phyloP scores from a whole-genome alignment of 768 basidiomycete genomes.

The Phanerochaete sordida region DNA sequence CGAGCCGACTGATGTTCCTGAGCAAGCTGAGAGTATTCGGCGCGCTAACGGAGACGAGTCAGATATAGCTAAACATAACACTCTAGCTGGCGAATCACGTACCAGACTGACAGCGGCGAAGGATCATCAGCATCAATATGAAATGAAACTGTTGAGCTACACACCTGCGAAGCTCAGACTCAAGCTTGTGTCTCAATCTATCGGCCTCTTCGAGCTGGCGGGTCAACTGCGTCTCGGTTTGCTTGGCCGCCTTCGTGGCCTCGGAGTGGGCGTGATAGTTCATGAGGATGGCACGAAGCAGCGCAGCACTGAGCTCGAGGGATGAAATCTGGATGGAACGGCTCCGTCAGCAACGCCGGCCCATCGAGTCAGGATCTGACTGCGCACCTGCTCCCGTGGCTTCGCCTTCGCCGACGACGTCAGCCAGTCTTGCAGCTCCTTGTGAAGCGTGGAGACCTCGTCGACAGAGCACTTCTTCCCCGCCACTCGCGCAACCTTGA shows the following conservation, averaged over 20 bases:
- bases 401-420: slow-evolving; percentile 46
- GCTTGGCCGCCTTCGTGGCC: slow-evolving; percentile 63
- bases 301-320: slow-evolving; percentile 70
- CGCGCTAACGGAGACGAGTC: slow-evolving; percentile 38
- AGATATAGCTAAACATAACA: slow-evolving; percentile 7
- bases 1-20: slow-evolving; percentile 70
- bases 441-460: slow-evolving; percentile 74
- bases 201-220: slow-evolving; percentile 66
- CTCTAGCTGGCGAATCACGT: slow-evolving; percentile 12
- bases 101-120: slow-evolving; percentile 50
- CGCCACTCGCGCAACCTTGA: slow-evolving; percentile 75
- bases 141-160: slow-evolving; percentile 26
- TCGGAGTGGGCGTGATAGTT: slow-evolving; percentile 82
- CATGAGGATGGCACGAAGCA: slow-evolving; percentile 78
- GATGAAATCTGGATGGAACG: slow-evolving; percentile 49
- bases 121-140: slow-evolving; percentile 8
- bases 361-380: slow-evolving; percentile 12
- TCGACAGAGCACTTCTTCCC: slow-evolving; percentile 86
- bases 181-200: slow-evolving; percentile 52
- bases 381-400: slow-evolving; percentile 58
- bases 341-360: not conserved
- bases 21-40: slow-evolving; percentile 60
- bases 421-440: slow-evolving; percentile 78
- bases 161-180: slow-evolving; percentile 70
- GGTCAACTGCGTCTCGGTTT: slow-evolving; percentile 57